Evolutionary conservation across 2,329 filamentous ascomycete species (phyloP).

Genomic region (Shiraia bambusicola): DNA sequence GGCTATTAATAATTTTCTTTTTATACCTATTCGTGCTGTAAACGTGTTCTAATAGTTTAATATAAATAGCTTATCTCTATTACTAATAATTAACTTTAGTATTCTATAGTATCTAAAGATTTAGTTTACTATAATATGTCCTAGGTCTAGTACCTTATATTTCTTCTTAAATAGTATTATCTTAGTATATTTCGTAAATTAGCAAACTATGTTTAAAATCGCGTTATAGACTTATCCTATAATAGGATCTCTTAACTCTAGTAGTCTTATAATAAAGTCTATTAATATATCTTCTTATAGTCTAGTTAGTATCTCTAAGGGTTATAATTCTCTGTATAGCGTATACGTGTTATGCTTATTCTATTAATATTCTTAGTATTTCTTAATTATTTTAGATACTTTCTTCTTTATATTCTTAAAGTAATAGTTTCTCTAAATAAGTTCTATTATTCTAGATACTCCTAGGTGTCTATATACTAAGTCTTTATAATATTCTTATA

Average conservation of each 20-base stretch:
- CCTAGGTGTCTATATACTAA: conserved; percentile 1
- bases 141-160: neutral
- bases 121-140: neutral
- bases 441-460: conserved; percentile 4
- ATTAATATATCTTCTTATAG: conserved; percentile 4
- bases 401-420: conserved; percentile 1
- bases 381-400: too few species aligned
- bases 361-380: conserved; percentile 1
- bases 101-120: conserved; percentile 1
- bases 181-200: too few species aligned
- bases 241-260: too few species aligned
- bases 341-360: conserved; percentile 5
- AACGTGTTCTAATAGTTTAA: neutral
- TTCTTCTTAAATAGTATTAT: conserved; percentile 3
- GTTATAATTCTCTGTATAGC: too few species aligned
- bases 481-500: conserved; percentile 3
- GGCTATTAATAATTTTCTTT: too few species aligned
- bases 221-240: too few species aligned
- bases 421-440: conserved; percentile 5
- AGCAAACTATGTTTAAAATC: too few species aligned
- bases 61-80: conserved; percentile 3
- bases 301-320: conserved; percentile 1
- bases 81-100: conserved; percentile 3
- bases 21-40: too few species aligned
- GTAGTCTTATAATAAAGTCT: conserved; percentile 4